These are phyloP conservation scores for Euryodendron excelsum DNA, from an alignment of 148 eudicot species.

Conservation along the genomic window DNA sequence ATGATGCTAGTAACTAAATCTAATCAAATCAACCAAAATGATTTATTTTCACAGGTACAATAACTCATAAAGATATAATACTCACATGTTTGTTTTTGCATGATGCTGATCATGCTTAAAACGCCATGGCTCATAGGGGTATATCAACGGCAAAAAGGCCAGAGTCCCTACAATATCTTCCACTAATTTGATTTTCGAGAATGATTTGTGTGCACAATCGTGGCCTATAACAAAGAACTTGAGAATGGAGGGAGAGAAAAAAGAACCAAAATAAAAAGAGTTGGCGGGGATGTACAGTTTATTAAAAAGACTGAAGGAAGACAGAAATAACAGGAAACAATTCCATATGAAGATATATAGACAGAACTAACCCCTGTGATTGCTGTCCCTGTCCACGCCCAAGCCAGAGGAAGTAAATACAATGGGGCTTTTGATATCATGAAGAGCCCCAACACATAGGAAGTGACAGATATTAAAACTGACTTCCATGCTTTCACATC, in stretches of 20 bases:
- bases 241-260: slow-evolving; percentile 28
- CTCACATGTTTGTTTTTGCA: slow-evolving; percentile 93
- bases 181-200: slow-evolving; percentile 82
- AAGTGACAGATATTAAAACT: slow-evolving; percentile 61
- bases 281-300: slow-evolving; percentile 5
- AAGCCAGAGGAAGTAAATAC: slow-evolving; percentile 94
- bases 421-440: slow-evolving; percentile 87
- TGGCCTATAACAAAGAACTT: slow-evolving; percentile 96
- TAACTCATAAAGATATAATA: slow-evolving; percentile 10
- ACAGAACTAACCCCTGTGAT: slow-evolving; percentile 73
- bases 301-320: too few relatives aligned
- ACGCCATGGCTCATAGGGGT: slow-evolving; percentile 99
- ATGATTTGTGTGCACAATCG: slow-evolving; percentile 98
- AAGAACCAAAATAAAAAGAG: slow-evolving; percentile 17
- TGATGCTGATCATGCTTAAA: slow-evolving; percentile 96
- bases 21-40: neutral
- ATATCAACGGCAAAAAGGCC: slow-evolving; percentile 84
- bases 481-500: slow-evolving; percentile 84
- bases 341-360: neutral
- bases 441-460: slow-evolving; percentile 82
- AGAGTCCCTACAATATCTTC: slow-evolving; percentile 94
- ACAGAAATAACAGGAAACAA: neutral
- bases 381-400: slow-evolving; percentile 99
- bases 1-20: neutral
- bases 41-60: neutral